These are phyloP conservation scores for Thelonectria blattea DNA, from an alignment of 2,329 filamentous ascomycete species.

Conservation along the genomic window DNA sequence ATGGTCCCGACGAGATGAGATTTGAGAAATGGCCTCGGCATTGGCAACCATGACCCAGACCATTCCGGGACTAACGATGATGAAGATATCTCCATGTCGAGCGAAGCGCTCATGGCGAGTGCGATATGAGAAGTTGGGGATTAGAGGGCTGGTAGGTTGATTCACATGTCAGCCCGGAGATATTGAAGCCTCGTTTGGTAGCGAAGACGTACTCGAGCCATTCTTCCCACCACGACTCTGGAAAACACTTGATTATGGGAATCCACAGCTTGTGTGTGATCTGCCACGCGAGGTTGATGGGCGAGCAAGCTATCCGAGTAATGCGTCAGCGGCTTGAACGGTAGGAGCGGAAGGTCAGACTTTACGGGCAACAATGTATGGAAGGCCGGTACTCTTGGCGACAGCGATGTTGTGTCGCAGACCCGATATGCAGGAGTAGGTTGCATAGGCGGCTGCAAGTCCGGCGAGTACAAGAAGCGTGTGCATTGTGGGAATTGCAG, in stretches of 20 bases:
- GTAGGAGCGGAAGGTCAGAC: no score
- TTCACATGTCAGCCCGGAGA: slow-evolving; percentile 8
- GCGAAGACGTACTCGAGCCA: slow-evolving; percentile 63
- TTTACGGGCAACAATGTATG: slow-evolving; percentile 61
- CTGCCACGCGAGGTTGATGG: slow-evolving; percentile 62
- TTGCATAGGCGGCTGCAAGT: slow-evolving; percentile 42
- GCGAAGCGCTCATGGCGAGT: slow-evolving; percentile 63
- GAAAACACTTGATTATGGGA: slow-evolving; percentile 61
- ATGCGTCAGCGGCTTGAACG: not conserved
- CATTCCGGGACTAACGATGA: slow-evolving; percentile 64
- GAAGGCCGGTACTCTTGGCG: slow-evolving; percentile 58
- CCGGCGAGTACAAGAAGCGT: slow-evolving; percentile 44
- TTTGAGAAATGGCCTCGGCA: slow-evolving; percentile 69
- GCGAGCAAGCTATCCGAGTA: slow-evolving; percentile 49
- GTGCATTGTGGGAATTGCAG: slow-evolving; percentile 36
- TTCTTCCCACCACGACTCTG: slow-evolving; percentile 59
- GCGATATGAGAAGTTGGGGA: slow-evolving; percentile 66
- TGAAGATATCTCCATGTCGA: slow-evolving; percentile 66
- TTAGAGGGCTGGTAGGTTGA: slow-evolving; percentile 51
- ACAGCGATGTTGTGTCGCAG: slow-evolving; percentile 53
- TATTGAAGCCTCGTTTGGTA: not conserved
- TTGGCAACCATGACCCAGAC: slow-evolving; percentile 64
- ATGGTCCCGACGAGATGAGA: slow-evolving; percentile 69
- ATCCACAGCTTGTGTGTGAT: slow-evolving; percentile 60
- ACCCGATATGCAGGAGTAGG: slow-evolving; percentile 42